Conservation (phyloP, 352 stramenopile genomes). For the Phytopythium ostracodes region DNA sequence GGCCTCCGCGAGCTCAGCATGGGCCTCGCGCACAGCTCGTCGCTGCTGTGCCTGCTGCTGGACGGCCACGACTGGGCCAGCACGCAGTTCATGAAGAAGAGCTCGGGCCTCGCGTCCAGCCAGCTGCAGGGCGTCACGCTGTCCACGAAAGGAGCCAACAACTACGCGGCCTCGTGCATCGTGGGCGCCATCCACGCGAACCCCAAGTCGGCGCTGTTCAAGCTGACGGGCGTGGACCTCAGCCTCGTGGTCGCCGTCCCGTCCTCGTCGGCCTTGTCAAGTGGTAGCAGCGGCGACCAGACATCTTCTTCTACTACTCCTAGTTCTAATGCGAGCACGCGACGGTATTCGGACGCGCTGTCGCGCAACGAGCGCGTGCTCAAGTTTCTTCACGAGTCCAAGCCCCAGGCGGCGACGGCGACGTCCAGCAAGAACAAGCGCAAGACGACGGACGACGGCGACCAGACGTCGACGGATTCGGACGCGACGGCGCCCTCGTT, state of each 20-base stretch:
- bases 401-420: slow-evolving; percentile 2
- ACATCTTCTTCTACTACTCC: background rate
- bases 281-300: slow-evolving; percentile 9
- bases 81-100: slow-evolving; percentile 84
- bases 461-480: slow-evolving; percentile 2
- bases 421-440: slow-evolving; percentile 37
- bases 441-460: slow-evolving; percentile 42
- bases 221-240: slow-evolving; percentile 76
- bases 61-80: slow-evolving; percentile 83
- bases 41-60: slow-evolving; percentile 65
- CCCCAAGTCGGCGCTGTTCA: slow-evolving; percentile 55
- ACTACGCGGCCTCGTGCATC: slow-evolving; percentile 73
- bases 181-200: slow-evolving; percentile 71
- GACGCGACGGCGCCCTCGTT: slow-evolving; percentile 8
- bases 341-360: slow-evolving; percentile 38
- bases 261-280: background rate
- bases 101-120: slow-evolving; percentile 17
- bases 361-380: slow-evolving; percentile 55
- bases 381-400: slow-evolving; percentile 40
- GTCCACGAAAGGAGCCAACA: slow-evolving; percentile 59
- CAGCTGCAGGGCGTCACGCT: slow-evolving; percentile 56
- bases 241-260: slow-evolving; percentile 38
- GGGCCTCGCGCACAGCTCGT: slow-evolving; percentile 53
- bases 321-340: slow-evolving; percentile 6
- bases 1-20: slow-evolving; percentile 68